These are phyloP conservation scores for Pseudocercospora ulei DNA, from an alignment of 2,329 filamentous ascomycete genomes.

Conservation along the genomic window DNA sequence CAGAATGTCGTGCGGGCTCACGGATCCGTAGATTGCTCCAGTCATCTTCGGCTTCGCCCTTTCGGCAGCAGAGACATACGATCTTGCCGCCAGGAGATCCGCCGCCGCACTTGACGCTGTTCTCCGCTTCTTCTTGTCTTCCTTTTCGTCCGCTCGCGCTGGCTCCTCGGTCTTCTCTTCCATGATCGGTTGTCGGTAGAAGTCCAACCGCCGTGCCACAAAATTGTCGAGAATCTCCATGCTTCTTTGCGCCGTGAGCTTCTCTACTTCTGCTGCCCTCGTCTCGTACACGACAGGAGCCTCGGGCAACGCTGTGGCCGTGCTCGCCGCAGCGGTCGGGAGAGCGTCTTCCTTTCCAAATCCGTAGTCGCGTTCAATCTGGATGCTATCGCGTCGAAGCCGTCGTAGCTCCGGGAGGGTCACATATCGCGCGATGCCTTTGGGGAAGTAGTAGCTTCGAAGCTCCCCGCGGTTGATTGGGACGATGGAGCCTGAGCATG, in stretches of 20 bases:
- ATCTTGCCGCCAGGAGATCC: slow-evolving; percentile 29
- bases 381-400: slow-evolving; percentile 39
- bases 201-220: slow-evolving; percentile 41
- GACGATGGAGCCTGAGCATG: slow-evolving; percentile 43
- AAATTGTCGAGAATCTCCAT: slow-evolving; percentile 43
- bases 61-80: slow-evolving; percentile 11
- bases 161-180: slow-evolving; percentile 32
- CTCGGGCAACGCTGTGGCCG: slow-evolving; percentile 19
- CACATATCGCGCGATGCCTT: slow-evolving; percentile 46
- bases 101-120: slow-evolving; percentile 24
- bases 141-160: slow-evolving; percentile 12
- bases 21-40: slow-evolving; percentile 45
- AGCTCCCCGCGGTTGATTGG: slow-evolving; percentile 46
- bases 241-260: slow-evolving; percentile 39
- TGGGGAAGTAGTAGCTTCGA: slow-evolving; percentile 48
- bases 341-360: slow-evolving; percentile 31
- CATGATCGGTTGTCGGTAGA: slow-evolving; percentile 40
- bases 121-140: slow-evolving; percentile 17
- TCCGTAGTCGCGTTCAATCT: slow-evolving; percentile 41
- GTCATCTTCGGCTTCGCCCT: slow-evolving; percentile 19
- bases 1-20: slow-evolving; percentile 47
- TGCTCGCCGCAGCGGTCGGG: slow-evolving; percentile 7
- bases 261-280: slow-evolving; percentile 32
- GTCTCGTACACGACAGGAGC: slow-evolving; percentile 5
- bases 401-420: slow-evolving; percentile 40